Evolutionary conservation across 148 eudicot species (phyloP).

Genomic region (Chenopodium album): DNA sequence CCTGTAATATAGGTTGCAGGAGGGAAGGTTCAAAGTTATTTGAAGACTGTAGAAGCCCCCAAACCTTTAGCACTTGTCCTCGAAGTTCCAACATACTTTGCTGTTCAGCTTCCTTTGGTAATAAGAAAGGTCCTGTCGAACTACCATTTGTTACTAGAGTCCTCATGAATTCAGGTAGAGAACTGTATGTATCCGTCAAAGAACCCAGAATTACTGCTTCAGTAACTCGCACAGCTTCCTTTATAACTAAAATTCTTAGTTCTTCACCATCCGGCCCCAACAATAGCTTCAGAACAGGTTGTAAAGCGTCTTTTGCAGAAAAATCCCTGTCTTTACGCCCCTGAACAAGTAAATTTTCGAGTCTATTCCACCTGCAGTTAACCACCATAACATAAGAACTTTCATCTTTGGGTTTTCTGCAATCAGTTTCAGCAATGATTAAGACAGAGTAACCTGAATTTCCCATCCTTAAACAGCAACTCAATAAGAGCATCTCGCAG

Average conservation of each 20-base stretch:
- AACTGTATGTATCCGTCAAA: conserved; percentile 65
- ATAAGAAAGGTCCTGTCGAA: conserved; percentile 45
- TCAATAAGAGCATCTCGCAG: conserved; percentile 98
- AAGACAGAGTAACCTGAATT: conserved; percentile 59
- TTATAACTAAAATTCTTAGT: conserved; percentile 76
- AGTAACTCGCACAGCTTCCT: conserved; percentile 82
- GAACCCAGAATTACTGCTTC: conserved; percentile 83
- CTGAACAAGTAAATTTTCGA: conserved; percentile 94
- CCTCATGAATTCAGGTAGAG: conserved; percentile 62
- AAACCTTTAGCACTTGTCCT: conserved; percentile 77
- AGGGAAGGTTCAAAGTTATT: conserved; percentile 78
- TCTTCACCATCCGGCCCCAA: conserved; percentile 85
- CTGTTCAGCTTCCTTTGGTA: conserved; percentile 52
- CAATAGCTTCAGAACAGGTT: conserved; percentile 91
- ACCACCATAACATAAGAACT: conserved; percentile 8
- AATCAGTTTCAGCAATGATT: conserved; percentile 10
- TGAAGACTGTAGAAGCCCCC: conserved; percentile 81
- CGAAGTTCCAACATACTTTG: conserved; percentile 80
- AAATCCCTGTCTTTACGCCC: conserved; percentile 89
- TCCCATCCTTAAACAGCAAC: conserved; percentile 92
- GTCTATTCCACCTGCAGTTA: conserved; percentile 90
- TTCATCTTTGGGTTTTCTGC: conserved; percentile 9
- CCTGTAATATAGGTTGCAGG: conserved; percentile 92
- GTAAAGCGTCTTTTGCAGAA: conserved; percentile 90
- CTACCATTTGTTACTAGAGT: conserved; percentile 46